These are phyloP conservation scores for Scortechinia acanthostroma DNA, from an alignment of 2,329 filamentous ascomycete genomes.

Conservation along the genomic window DNA sequence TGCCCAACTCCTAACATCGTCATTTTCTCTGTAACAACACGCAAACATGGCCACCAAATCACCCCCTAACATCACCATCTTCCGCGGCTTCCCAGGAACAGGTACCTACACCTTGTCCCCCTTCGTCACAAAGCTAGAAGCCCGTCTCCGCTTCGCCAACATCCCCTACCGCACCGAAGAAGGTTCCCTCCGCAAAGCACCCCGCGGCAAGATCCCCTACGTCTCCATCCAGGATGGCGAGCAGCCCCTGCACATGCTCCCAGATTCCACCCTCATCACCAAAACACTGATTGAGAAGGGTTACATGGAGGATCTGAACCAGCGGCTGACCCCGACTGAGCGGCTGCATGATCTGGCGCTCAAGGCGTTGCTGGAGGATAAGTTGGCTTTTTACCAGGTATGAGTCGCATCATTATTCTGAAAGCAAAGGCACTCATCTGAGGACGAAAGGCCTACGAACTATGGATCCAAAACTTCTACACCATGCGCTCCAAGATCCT, in stretches of 20 bases:
- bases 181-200: conserved; percentile 35
- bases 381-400: conserved; percentile 47
- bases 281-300: conserved; percentile 29
- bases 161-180: conserved; percentile 33
- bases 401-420: conserved; percentile 3
- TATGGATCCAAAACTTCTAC: conserved; percentile 52
- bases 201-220: conserved; percentile 56
- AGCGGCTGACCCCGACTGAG: conserved; percentile 21
- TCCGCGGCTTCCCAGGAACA: conserved; percentile 34
- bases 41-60: not conserved
- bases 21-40: no score
- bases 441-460: conserved; percentile 32
- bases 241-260: conserved; percentile 17
- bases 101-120: conserved; percentile 47
- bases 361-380: conserved; percentile 49
- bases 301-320: conserved; percentile 38
- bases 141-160: conserved; percentile 44
- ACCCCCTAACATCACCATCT: conserved; percentile 29
- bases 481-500: conserved; percentile 45
- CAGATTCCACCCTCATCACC: conserved; percentile 48
- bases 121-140: conserved; percentile 55
- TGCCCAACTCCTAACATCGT: no score
- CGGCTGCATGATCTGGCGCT: conserved; percentile 40
- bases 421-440: not conserved
- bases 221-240: conserved; percentile 20